Evolutionary conservation across 352 stramenopile genomes (phyloP).

Genomic region (Phytophthora niederhauseri): DNA sequence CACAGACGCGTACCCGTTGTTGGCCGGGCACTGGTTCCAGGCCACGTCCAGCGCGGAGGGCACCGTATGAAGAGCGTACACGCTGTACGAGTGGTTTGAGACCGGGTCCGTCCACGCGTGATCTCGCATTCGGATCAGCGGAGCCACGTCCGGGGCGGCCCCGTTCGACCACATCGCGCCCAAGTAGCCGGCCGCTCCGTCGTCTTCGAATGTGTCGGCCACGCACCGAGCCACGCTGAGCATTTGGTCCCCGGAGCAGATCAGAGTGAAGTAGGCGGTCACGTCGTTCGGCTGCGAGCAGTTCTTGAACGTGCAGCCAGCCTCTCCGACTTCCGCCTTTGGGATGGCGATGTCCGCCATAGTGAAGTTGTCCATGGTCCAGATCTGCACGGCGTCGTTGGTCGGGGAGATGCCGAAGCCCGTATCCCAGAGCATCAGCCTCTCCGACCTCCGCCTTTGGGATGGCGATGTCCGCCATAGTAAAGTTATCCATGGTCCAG

Average conservation of each 20-base stretch:
- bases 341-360: constrained; percentile 39
- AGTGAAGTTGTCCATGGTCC: constrained; percentile 18
- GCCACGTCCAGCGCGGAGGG: constrained; percentile 6
- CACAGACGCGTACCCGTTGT: constrained; percentile 27
- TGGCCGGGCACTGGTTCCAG: constrained; percentile 21
- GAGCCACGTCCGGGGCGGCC: constrained; percentile 25
- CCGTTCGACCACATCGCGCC: constrained; percentile 36
- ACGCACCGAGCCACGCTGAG: constrained; percentile 36
- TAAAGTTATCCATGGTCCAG: constrained; percentile 19
- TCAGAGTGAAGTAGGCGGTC: constrained; percentile 19
- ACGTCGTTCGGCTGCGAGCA: constrained; percentile 34
- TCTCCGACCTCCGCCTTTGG: constrained; percentile 13
- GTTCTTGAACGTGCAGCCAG: constrained; percentile 27
- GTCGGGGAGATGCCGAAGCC: constrained; percentile 31
- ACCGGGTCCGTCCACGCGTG: constrained; percentile 32
- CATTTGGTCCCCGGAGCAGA: constrained; percentile 42
- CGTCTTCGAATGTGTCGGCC: constrained; percentile 27
- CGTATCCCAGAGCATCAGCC: constrained; percentile 42
- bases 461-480: constrained; percentile 37
- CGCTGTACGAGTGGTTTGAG: constrained; percentile 18
- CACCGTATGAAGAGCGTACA: constrained; percentile 32
- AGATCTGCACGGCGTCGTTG: constrained; percentile 29
- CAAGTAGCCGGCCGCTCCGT: constrained; percentile 5
- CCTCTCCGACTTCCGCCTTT: constrained; percentile 8
- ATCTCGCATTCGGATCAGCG: constrained; percentile 28